These are phyloP conservation scores for Cutaneotrichosporon spelunceum DNA, from an alignment of 1,284 basidiomycete species.

Conservation along the genomic window DNA sequence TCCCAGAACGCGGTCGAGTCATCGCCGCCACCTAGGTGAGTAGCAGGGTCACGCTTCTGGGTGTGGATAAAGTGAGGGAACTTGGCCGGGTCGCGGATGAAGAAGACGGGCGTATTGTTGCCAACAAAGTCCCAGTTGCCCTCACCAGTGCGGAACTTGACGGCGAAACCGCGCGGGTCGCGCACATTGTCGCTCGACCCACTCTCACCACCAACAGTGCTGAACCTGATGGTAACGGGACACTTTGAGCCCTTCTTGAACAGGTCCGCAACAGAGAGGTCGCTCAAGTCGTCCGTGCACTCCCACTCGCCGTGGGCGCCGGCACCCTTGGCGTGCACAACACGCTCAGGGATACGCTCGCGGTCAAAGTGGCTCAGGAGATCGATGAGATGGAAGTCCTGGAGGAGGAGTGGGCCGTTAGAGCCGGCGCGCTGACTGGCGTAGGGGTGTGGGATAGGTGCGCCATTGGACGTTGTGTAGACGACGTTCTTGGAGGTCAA, in stretches of 20 bases:
- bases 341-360: conserved; percentile 92
- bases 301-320: conserved; percentile 90
- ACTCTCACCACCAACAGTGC: conserved; percentile 63
- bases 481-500: conserved; percentile 22
- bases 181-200: conserved; percentile 81
- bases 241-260: conserved; percentile 72
- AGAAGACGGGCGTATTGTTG: conserved; percentile 80
- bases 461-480: conserved; percentile 83
- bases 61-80: conserved; percentile 82
- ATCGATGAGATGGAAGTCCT: conserved; percentile 60
- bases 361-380: conserved; percentile 85
- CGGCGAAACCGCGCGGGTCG: conserved; percentile 85
- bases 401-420: conserved; percentile 77
- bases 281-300: conserved; percentile 74
- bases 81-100: conserved; percentile 42
- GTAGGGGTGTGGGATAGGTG: conserved; percentile 60
- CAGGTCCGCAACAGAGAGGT: conserved; percentile 71
- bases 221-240: conserved; percentile 51
- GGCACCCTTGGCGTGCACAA: conserved; percentile 58
- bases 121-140: conserved; percentile 84
- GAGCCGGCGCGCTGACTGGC: conserved; percentile 69
- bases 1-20: conserved; percentile 62
- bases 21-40: conserved; percentile 52
- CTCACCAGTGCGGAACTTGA: conserved; percentile 84
- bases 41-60: conserved; percentile 64